Base-by-base conservation (phyloP, 176 grass and related monocot genomes). In the Eleusine indica region DNA sequence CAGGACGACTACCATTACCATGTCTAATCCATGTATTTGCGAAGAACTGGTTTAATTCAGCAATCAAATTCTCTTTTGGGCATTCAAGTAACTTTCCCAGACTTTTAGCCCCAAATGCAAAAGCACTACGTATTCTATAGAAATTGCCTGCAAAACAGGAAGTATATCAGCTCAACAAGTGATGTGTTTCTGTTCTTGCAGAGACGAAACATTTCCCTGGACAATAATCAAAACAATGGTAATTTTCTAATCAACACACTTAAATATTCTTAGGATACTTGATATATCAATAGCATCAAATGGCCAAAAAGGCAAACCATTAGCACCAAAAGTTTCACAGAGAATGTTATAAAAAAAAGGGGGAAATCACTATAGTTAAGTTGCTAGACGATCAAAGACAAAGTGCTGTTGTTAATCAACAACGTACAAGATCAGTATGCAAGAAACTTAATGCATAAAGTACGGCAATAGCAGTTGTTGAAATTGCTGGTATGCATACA, bases 41-140 rank as follows among this genome's bases (percentile, higher is more conserved):
- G 21, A 97, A 97, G 75, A 94, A 97, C 40, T 84, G 90, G 74
- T 94, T 94, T 71, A 97, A 65, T 88, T 91, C 92, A 62, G 71
- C 9, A 78, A 89, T 77, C 37, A 97, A 8, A 80, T 89, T 66
- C 81, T 94, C 95, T 58, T 89, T 91, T 86, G 88, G 90, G 66
- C 95, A 91, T 49, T 97, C 88, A 5, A 97, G 90, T 81, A 94
- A 54, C 77, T 68, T 86, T 38, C 78, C 74, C 75, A 97, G 80
- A 47, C 86, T 93, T 97, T 90, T 93, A 13, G 90, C 88, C 42
- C 95, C 95, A 91, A 93, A 94, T 51, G 92, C 68, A 84, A 97
- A 93, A 67, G 95, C 95, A 82, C 92, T 94, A 68, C 95, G 92
- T 93, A 97, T 97, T 90, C 95, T 94, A 74, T 88, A 94, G 79